Evolutionary conservation across 2,329 filamentous ascomycete species (phyloP).

Genomic region (Pseudogymnoascus sp.): DNA sequence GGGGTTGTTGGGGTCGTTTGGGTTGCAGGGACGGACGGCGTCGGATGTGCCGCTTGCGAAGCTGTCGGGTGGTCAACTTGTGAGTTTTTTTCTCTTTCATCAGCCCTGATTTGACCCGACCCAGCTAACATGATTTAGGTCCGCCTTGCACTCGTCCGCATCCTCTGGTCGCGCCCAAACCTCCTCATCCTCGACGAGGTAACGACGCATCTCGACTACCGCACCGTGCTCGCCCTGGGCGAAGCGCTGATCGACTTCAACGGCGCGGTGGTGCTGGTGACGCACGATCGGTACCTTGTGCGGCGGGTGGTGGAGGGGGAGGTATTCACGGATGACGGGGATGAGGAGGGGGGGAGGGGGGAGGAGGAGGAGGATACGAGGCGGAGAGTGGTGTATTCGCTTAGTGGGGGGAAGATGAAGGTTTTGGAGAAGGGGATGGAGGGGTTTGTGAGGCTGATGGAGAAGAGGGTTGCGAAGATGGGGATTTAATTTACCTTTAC

Average conservation of each 20-base stretch:
- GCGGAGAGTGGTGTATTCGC: constrained; percentile 50
- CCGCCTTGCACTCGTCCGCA: constrained; percentile 79
- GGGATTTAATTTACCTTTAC: constrained; percentile 11
- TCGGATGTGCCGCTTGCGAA: constrained; percentile 67
- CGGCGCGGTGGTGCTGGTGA: constrained; percentile 69
- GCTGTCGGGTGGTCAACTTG: constrained; percentile 73
- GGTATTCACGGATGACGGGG: constrained; percentile 33
- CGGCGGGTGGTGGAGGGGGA: constrained; percentile 63
- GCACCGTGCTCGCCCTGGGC: constrained; percentile 67
- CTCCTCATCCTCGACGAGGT: constrained; percentile 93
- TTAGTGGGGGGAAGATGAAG: constrained; percentile 50
- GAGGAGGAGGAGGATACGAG: constrained; percentile 41
- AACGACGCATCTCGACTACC: constrained; percentile 81
- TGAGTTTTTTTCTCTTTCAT: constrained; percentile 24
- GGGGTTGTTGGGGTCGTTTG: constrained; percentile 59
- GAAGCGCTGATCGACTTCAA: constrained; percentile 60
- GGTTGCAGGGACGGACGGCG: constrained; percentile 60
- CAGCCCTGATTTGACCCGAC: constrained; percentile 13
- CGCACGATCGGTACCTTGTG: constrained; percentile 77
- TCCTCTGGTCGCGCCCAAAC: constrained; percentile 98
- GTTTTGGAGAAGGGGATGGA: constrained; percentile 53
- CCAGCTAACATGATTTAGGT: constrained; percentile 18
- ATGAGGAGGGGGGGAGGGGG: constrained; percentile 37
- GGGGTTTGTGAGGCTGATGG: constrained; percentile 57
- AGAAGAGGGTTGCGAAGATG: constrained; percentile 49